These are phyloP conservation scores for Lizonia empirigonia DNA, from an alignment of 2,329 filamentous ascomycete genomes.

Conservation along the genomic window DNA sequence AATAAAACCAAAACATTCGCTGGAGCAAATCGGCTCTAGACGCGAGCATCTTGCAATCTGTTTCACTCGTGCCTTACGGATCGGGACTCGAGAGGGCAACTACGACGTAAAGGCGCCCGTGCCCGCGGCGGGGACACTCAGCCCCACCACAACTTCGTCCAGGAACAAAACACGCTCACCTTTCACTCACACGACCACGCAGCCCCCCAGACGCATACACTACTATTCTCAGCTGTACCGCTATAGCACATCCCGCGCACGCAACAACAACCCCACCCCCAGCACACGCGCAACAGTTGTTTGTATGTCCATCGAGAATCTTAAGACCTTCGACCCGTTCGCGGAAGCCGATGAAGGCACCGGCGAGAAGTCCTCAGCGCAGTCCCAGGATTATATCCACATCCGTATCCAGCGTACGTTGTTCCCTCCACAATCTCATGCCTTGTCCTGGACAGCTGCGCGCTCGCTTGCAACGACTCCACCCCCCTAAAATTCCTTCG, in stretches of 20 bases:
- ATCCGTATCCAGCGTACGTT: slow-evolving; percentile 97
- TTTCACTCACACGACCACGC: slow-evolving; percentile 19
- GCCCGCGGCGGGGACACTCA: background rate
- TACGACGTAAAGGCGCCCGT: slow-evolving; percentile 6
- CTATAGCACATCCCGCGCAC: slow-evolving; percentile 11
- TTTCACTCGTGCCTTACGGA: slow-evolving; percentile 9
- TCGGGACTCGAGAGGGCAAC: slow-evolving; percentile 1
- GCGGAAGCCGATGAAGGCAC: slow-evolving; percentile 99
- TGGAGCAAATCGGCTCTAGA: background rate
- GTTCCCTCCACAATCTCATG: background rate
- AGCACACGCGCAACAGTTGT: slow-evolving; percentile 33
- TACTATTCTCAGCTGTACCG: slow-evolving; percentile 7
- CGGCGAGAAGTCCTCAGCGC: slow-evolving; percentile 85
- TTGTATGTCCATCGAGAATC: slow-evolving; percentile 54
- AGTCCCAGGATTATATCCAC: slow-evolving; percentile 95
- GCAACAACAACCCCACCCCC: slow-evolving; percentile 29
- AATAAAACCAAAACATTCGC: slow-evolving; percentile 7
- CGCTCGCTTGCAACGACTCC: background rate
- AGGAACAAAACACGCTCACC: slow-evolving; percentile 18
- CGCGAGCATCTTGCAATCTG: background rate
- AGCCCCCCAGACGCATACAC: slow-evolving; percentile 12
- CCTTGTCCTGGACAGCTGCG: background rate
- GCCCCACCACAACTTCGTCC: slow-evolving; percentile 25
- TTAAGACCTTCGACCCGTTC: slow-evolving; percentile 79
- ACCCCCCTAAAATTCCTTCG: slow-evolving; percentile 16